A percentile compares a stretch with the other conserved stretches of the same genome.
These are phyloP conservation scores for Coccinonectria pachysandricola DNA, from an alignment of 2,329 filamentous ascomycete genomes.

Conservation along the genomic window DNA sequence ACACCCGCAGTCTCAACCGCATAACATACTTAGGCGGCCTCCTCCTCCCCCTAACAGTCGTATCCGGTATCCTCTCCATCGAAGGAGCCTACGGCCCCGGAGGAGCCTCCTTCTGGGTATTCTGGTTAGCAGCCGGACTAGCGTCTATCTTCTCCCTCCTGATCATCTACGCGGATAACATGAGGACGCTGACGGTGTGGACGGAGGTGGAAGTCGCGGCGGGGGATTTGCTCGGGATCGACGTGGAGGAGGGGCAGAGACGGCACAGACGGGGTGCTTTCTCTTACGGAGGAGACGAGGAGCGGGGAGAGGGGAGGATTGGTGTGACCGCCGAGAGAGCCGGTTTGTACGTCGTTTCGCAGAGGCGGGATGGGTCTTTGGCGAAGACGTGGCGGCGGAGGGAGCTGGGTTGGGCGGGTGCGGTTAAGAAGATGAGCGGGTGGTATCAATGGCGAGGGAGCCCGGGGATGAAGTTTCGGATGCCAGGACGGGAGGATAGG, in stretches of 20 bases:
- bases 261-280: constrained; percentile 22
- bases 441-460: constrained; percentile 22
- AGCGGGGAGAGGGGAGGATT: constrained; percentile 19
- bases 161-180: constrained; percentile 38
- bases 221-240: constrained; percentile 15
- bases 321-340: constrained; percentile 19
- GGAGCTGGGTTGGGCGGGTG: constrained; percentile 37
- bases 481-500: constrained; percentile 18
- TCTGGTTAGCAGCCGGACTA: constrained; percentile 34
- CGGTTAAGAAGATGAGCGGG: constrained; percentile 30
- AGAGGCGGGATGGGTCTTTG: constrained; percentile 15
- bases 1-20: constrained; percentile 33
- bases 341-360: constrained; percentile 21
- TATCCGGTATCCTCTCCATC: constrained; percentile 38
- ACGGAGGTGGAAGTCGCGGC: constrained; percentile 33
- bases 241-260: constrained; percentile 12
- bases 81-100: constrained; percentile 33
- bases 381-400: constrained; percentile 31
- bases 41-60: constrained; percentile 36
- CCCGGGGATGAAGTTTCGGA: constrained; percentile 16
- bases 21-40: constrained; percentile 40
- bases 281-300: constrained; percentile 20
- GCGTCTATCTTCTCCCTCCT: constrained; percentile 28
- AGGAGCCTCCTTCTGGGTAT: constrained; percentile 35
- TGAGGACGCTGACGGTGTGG: constrained; percentile 36